Base-by-base conservation (phyloP, 208 protist genomes). In the Crithidia bombi region DNA sequence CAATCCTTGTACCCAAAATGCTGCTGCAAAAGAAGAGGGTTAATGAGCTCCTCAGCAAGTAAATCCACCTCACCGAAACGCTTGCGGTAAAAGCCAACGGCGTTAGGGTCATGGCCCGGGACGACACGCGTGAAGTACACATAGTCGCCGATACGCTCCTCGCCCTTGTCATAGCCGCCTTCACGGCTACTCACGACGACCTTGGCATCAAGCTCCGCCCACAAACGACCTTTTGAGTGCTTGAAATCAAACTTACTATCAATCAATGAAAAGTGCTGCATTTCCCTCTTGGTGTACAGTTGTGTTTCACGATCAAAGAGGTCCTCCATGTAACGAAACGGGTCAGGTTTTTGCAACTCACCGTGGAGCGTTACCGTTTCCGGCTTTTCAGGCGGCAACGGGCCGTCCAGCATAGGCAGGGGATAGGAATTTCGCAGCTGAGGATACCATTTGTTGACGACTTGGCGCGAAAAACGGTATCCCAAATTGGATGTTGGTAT, bases 1-100 rank as follows among this genome's bases (percentile, higher is more conserved):
- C 92, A 97, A 39, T 97, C 77, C 46, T 83, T 83, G 65, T 97
- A 97, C 14, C 92, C 92, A 77, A 97, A 97, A 32, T 94, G 87
- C 75, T 95, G 89, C 58, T 95, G 87, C 25, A 97, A 70, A 10
- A 87, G 23, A 0, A 87, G 61, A 1, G 90, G 90, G 63, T 97
- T 97, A 65, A 97, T 97, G n/a, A 97, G 83, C 65, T 97, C 89
- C 68, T 97, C 90, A 23, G 80, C 92, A 5, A 97, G 75, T 26
- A 95, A 56, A 65, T 97, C 90, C 7, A 90, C 87, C 59, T 97
- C 84, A 44, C 89, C 89, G 55, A 91, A 83, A 6, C 82, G 83
- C 63, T 97, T 97, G 2, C 92, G 87, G 69, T 97, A 97, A 73
- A 97, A 97, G 0, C 89, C 92, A 79, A 94, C 86, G 0, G 82